These are phyloP conservation scores for Glarea lozoyensis DNA, from an alignment of 495 filamentous ascomycete species.

Conservation along the genomic window DNA sequence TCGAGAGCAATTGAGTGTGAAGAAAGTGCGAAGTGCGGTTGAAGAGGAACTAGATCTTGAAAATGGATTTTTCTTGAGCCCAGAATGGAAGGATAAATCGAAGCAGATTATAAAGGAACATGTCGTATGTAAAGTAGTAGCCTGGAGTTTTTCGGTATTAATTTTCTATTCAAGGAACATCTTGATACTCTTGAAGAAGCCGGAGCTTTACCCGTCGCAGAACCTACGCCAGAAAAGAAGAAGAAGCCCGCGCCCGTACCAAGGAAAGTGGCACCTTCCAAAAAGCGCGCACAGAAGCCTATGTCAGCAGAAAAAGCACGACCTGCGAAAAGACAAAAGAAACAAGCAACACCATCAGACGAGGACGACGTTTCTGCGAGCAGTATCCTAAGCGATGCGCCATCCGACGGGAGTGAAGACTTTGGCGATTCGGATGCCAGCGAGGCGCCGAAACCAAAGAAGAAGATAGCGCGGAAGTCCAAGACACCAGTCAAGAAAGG, in stretches of 20 bases:
- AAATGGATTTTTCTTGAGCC: conserved; percentile 60
- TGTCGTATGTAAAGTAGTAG: conserved; percentile 43
- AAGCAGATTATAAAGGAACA: conserved; percentile 62
- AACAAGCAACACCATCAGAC: conserved; percentile 11
- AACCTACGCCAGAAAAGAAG: conserved; percentile 11
- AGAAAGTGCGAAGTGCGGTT: conserved; percentile 55
- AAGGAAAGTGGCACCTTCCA: conserved; percentile 3
- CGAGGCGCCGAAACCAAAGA: conserved; percentile 23
- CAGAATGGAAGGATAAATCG: conserved; percentile 70
- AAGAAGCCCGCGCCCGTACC: conserved; percentile 6
- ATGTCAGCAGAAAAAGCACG: conserved; percentile 6
- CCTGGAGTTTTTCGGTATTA: background rate
- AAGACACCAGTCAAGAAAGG: conserved; percentile 7
- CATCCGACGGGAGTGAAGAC: conserved; percentile 11
- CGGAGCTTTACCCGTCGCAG: conserved; percentile 17
- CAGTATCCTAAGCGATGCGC: conserved; percentile 14
- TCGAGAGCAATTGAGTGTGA: conserved; percentile 61
- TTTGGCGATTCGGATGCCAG: conserved; percentile 15
- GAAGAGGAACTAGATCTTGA: conserved; percentile 58
- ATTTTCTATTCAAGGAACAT: background rate
- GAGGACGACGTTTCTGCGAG: conserved; percentile 11
- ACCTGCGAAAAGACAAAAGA: conserved; percentile 19
- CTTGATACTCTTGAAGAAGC: conserved; percentile 5
- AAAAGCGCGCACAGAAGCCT: conserved; percentile 13
- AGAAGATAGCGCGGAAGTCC: conserved; percentile 12